Evolutionary conservation across 768 basidiomycete genomes (phyloP).

Genomic region (Auriscalpium microsporum): DNA sequence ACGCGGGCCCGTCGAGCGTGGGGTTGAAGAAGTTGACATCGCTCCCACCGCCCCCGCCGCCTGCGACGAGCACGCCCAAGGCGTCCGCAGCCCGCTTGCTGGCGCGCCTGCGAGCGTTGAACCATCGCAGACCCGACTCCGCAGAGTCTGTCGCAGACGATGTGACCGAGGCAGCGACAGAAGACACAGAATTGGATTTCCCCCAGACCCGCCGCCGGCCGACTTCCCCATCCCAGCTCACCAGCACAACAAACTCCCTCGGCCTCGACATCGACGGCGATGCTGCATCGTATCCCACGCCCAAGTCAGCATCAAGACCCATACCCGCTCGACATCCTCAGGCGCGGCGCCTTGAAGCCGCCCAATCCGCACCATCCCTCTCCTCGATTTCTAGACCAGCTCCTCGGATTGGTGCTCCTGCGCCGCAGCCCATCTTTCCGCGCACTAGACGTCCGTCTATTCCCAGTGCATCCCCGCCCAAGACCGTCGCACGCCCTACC

Average conservation of each 20-base stretch:
- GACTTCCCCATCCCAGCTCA: conserved; percentile 5
- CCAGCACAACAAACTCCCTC: conserved; percentile 20
- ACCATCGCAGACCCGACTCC: not conserved
- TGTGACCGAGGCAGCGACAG: conserved; percentile 1
- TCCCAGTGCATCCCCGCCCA: not conserved
- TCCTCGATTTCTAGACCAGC: conserved; percentile 3
- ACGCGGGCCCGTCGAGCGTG: conserved; percentile 18
- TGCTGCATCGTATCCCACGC: not conserved
- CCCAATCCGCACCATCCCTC: conserved; percentile 12
- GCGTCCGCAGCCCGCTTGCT: conserved; percentile 11
- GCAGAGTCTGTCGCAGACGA: conserved; percentile 6
- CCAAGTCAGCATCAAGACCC: not conserved
- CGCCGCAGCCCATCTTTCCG: conserved; percentile 1
- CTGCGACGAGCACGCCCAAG: not conserved
- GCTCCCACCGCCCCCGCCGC: not conserved
- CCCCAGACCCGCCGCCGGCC: not conserved
- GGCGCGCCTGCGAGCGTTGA: conserved; percentile 8
- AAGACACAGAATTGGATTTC: conserved; percentile 1
- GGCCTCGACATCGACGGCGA: conserved; percentile 19
- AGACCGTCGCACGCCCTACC: conserved; percentile 1
- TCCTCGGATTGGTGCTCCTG: not conserved
- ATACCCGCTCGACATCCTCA: conserved; percentile 2
- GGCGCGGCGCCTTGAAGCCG: conserved; percentile 2
- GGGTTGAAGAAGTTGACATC: conserved; percentile 1
- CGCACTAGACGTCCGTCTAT: conserved; percentile 1